Base-by-base conservation (phyloP, 2,329 filamentous ascomycete species). In the Colletotrichum sp. region DNA sequence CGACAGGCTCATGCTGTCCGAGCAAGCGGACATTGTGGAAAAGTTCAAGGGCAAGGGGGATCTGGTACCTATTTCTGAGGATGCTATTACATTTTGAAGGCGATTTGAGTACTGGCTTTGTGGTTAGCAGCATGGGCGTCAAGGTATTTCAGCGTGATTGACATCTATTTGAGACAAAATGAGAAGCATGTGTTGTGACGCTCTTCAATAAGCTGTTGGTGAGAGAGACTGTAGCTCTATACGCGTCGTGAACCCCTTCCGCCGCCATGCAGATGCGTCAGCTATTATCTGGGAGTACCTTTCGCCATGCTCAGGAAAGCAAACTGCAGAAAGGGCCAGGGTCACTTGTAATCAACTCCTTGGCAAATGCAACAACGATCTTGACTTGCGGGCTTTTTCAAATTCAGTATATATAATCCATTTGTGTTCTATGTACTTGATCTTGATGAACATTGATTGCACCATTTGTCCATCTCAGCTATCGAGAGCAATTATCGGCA, bases 21-120 rank as follows among this genome's bases (percentile, higher is more conserved):
- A 92, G 79, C 89, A 92, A 80, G 90, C 88, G 15, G 81, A 87
- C 72, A 86, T 91, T 60, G 60, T 87, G 66, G 86, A 90, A 80
- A 83, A 81, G 15, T 91, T 89, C 78, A 86, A 85, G 70, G 89
- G 90, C 0, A 83, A 84, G 26, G 90, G 89, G 0, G 77, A 86
- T 10, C 76, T 91, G 70, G 82, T 85, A 70, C 85, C 86, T 0
- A 90, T 90, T 76, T 83, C 84, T 43, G 81, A 82, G 76, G 82
- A 82, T 64, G 77, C 70, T 2, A 6, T 34, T 15, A 77, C 70
- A 2, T 78, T 76, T 36, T 83, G 70, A 82, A 80, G 15, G 13
- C 7, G 65, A 38, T 16, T 52, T 15, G 26, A 26, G 56, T 16
- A 30, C 3, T 1, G 28, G 3, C 28, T 30, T 30, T 32, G 28